Percentiles rank a stretch among this genome's conserved stretches.
Conservation (phyloP, 352 stramenopile species). For the Phytophthora agathidicida region DNA sequence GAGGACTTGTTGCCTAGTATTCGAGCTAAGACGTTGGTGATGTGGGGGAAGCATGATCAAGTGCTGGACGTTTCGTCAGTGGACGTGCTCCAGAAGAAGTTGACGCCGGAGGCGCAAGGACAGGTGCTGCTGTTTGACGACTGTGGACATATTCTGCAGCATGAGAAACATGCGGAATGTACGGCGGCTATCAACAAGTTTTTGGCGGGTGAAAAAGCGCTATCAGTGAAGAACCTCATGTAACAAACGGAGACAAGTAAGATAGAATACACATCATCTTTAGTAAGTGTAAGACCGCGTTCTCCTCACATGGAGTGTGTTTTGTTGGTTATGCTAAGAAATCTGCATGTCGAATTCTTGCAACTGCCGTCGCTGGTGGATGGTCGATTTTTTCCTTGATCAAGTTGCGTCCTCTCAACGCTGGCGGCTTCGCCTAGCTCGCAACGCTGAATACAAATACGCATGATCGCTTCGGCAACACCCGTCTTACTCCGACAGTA, state of each 20-base stretch:
- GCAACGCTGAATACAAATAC: constrained; percentile 19
- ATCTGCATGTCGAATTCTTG: too few relatives aligned
- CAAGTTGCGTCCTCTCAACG: neutral
- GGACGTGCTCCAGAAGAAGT: constrained; percentile 60
- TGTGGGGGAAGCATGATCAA: constrained; percentile 78
- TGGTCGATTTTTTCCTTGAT: neutral
- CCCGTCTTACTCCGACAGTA: constrained; percentile 49
- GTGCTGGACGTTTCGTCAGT: constrained; percentile 75
- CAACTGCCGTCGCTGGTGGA: too few relatives aligned
- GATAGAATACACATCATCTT: constrained; percentile 7
- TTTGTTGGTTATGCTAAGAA: too few relatives aligned
- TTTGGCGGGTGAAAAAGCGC: constrained; percentile 30
- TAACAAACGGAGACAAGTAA: constrained; percentile 2
- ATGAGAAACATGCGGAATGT: constrained; percentile 63
- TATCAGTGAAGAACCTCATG: constrained; percentile 19
- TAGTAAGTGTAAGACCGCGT: too few relatives aligned
- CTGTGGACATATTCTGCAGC: constrained; percentile 74
- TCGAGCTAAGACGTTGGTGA: constrained; percentile 56
- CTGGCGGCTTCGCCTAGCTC: neutral
- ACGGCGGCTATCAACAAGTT: constrained; percentile 73
- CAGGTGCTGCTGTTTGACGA: constrained; percentile 60
- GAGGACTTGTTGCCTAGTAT: constrained; percentile 70
- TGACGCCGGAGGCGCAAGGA: constrained; percentile 39
- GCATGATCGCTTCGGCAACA: neutral
- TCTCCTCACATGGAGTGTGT: too few relatives aligned